Evolutionary conservation across 2,329 filamentous ascomycete genomes (phyloP).

Genomic region (Aspergillus jensenii): DNA sequence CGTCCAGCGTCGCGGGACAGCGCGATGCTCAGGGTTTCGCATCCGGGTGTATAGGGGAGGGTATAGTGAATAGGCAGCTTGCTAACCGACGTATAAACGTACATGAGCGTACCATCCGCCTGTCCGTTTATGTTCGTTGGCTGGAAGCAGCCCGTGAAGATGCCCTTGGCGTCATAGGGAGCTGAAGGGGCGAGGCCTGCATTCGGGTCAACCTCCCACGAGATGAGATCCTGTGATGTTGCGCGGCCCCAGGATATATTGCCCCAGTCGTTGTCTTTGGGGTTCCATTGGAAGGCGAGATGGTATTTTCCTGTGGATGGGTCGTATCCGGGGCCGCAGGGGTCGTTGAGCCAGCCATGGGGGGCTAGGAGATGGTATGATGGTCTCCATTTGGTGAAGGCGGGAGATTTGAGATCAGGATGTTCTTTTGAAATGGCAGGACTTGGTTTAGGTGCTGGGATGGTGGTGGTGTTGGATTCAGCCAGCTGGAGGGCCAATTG

Average conservation of each 20-base stretch:
- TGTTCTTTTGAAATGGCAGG: too few relatives aligned
- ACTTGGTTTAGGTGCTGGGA: too few relatives aligned
- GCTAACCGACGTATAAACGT: slow-evolving; percentile 43
- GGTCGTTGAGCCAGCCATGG: slow-evolving; percentile 46
- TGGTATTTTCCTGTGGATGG: slow-evolving; percentile 41
- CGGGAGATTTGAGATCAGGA: not conserved
- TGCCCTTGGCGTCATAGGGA: slow-evolving; percentile 40
- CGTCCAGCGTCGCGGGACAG: slow-evolving; percentile 38
- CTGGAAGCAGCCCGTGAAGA: slow-evolving; percentile 44
- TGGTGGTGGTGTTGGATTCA: too few relatives aligned
- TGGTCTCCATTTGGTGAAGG: slow-evolving; percentile 23
- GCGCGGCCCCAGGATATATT: slow-evolving; percentile 45
- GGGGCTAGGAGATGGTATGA: slow-evolving; percentile 40
- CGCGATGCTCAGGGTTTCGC: slow-evolving; percentile 41
- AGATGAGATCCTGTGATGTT: slow-evolving; percentile 39
- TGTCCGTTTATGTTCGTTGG: slow-evolving; percentile 26
- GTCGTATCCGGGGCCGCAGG: slow-evolving; percentile 44
- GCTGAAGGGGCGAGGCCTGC: slow-evolving; percentile 34
- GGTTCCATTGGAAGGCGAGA: slow-evolving; percentile 47
- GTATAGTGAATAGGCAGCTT: slow-evolving; percentile 43
- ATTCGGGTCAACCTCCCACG: slow-evolving; percentile 32
- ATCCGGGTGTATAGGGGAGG: slow-evolving; percentile 35
- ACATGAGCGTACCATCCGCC: slow-evolving; percentile 29
- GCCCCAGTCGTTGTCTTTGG: slow-evolving; percentile 42
- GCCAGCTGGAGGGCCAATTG: too few relatives aligned